Evolutionary conservation across 2,329 filamentous ascomycete species (phyloP).

Genomic region (Clarireedia monteithiana): DNA sequence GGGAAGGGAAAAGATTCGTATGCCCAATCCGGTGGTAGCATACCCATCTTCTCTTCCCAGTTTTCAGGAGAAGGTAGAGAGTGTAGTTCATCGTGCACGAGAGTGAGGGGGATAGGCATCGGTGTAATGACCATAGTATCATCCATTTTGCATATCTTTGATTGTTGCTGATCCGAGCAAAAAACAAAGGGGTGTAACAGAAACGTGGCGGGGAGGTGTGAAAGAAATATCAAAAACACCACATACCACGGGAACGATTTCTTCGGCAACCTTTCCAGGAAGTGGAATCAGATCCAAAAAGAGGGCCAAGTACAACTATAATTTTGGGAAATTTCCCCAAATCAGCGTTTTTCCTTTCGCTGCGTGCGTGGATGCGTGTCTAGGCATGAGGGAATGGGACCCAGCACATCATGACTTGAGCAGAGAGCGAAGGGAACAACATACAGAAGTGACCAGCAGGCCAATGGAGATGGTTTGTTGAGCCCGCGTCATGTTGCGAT

Average conservation of each 20-base stretch:
- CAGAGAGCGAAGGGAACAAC: neutral
- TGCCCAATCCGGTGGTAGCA: neutral
- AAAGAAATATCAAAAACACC: constrained; percentile 45
- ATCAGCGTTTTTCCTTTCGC: constrained; percentile 1
- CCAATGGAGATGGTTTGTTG: constrained; percentile 85
- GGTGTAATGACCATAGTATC: neutral
- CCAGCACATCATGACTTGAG: constrained; percentile 6
- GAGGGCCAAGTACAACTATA: constrained; percentile 78
- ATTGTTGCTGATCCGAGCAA: neutral
- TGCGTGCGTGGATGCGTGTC: neutral
- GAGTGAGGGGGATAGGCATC: neutral
- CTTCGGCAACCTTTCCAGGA: constrained; percentile 66
- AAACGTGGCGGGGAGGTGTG: neutral
- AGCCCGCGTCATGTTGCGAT: constrained; percentile 76
- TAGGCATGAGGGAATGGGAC: neutral
- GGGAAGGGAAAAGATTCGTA: constrained; percentile 11
- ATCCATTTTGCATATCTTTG: constrained; percentile 1
- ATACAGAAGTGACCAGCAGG: constrained; percentile 81
- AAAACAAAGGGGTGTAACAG: neutral
- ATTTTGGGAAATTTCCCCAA: neutral
- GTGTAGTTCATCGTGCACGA: neutral
- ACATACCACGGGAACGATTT: constrained; percentile 85
- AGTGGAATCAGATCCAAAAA: constrained; percentile 79
- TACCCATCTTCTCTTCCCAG: neutral
- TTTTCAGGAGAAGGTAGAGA: neutral